phyloP scores from a whole-genome alignment of 352 stramenopile genomes.

The Phytophthora crassamura region DNA sequence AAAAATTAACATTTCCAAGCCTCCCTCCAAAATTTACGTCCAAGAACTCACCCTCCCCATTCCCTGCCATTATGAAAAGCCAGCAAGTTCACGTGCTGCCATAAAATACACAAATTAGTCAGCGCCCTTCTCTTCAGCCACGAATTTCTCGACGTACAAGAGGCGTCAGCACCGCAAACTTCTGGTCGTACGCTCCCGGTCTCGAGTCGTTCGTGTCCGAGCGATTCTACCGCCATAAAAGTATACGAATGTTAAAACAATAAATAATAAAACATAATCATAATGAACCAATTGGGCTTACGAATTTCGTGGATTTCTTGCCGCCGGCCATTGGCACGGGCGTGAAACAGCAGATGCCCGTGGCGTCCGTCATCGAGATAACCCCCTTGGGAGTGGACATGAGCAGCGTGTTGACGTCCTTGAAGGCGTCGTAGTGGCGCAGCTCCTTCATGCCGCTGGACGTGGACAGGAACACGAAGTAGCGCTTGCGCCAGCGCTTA shows the following conservation, averaged over 20 bases:
- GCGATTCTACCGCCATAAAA: slow-evolving; percentile 48
- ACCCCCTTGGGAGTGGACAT: slow-evolving; percentile 77
- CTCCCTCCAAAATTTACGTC: too few species aligned
- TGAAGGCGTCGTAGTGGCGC: slow-evolving; percentile 76
- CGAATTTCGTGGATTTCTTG: slow-evolving; percentile 69
- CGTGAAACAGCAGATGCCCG: slow-evolving; percentile 81
- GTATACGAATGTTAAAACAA: slow-evolving; percentile 2
- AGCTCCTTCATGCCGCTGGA: slow-evolving; percentile 74
- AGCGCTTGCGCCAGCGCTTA: slow-evolving; percentile 79
- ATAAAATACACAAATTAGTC: neutral
- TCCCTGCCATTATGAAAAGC: slow-evolving; percentile 81
- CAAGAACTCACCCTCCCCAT: slow-evolving; percentile 53
- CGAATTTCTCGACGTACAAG: slow-evolving; percentile 40
- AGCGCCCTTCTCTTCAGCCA: neutral
- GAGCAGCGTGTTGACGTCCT: slow-evolving; percentile 64
- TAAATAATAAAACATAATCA: neutral
- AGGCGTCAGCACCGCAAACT: slow-evolving; percentile 78
- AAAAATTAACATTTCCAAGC: neutral
- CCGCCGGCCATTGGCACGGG: slow-evolving; percentile 36
- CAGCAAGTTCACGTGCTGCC: slow-evolving; percentile 73
- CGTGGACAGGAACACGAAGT: slow-evolving; percentile 82
- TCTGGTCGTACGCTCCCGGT: slow-evolving; percentile 70
- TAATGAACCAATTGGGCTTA: slow-evolving; percentile 34
- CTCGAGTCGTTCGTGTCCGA: slow-evolving; percentile 60
- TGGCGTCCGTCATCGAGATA: slow-evolving; percentile 73